A percentile compares a stretch with the other conserved stretches of the same genome.
Conservation (phyloP, 192 early-diverging fungal species). For the Dispira simplex region DNA sequence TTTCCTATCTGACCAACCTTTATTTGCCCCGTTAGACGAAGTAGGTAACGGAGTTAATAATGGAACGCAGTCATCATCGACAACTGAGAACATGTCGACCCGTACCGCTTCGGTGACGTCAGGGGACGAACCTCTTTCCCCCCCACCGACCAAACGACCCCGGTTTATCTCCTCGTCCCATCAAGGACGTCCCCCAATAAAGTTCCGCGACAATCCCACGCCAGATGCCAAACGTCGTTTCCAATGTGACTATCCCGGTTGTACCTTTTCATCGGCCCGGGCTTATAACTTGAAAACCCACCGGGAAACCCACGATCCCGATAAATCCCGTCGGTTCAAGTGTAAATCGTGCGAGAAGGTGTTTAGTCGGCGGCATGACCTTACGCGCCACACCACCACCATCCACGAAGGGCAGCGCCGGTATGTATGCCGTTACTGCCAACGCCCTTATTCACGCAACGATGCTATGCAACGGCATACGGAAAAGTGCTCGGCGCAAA, state of each 20-base stretch:
- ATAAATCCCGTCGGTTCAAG: conserved; percentile 31
- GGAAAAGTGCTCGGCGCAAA: not conserved
- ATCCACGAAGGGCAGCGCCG: conserved; percentile 32
- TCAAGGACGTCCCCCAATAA: too few relatives aligned
- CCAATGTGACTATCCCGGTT: conserved; percentile 16
- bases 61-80: too few relatives aligned
- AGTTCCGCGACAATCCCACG: too few relatives aligned
- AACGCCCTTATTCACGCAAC: conserved; percentile 30
- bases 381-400: conserved; percentile 44
- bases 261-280: conserved; percentile 60
- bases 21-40: too few relatives aligned
- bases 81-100: too few relatives aligned
- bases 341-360: conserved; percentile 42
- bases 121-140: too few relatives aligned
- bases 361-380: conserved; percentile 73
- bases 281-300: conserved; percentile 80
- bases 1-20: too few relatives aligned
- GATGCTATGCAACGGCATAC: conserved; percentile 35
- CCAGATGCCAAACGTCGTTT: not conserved
- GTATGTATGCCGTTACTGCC: conserved; percentile 34
- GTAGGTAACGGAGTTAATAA: too few relatives aligned
- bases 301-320: conserved; percentile 48
- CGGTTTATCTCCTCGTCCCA: too few relatives aligned
- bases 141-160: too few relatives aligned
- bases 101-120: too few relatives aligned